Percentiles rank a stretch among this genome's conserved stretches.
These are phyloP conservation scores for Mollisiaceae sp. DNA, from an alignment of 2,329 filamentous ascomycete genomes.

Conservation along the genomic window DNA sequence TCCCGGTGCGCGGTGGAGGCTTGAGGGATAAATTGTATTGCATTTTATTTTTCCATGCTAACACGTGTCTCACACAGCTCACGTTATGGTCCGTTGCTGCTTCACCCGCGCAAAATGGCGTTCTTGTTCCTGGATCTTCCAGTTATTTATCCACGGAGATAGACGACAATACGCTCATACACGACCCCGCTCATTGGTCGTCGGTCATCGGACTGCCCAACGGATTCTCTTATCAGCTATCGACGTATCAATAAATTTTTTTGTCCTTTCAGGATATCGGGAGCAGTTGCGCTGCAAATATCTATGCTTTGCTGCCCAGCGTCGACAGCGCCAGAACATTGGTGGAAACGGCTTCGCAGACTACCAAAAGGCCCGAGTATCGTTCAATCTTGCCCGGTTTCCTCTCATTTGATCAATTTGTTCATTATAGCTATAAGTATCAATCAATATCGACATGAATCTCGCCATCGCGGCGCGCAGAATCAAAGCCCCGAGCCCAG, in stretches of 20 bases:
- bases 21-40: neutral
- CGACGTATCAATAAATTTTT: no score
- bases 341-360: neutral
- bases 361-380: neutral
- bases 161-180: neutral
- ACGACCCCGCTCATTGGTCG: neutral
- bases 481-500: conserved; percentile 1
- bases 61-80: neutral
- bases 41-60: neutral
- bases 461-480: conserved; percentile 3
- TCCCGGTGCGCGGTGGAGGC: neutral
- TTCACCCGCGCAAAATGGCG: conserved; percentile 7
- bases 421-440: conserved; percentile 7
- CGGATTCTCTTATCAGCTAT: neutral
- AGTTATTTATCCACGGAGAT: conserved; percentile 6
- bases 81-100: neutral
- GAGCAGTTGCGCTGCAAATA: no score
- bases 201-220: neutral
- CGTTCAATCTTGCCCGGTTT: neutral
- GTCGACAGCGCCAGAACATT: neutral
- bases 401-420: conserved; percentile 1
- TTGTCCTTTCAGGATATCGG: no score
- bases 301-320: no score
- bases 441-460: conserved; percentile 11
- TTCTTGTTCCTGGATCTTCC: neutral